These are phyloP conservation scores for Fusarium virguliforme DNA, from an alignment of 2,329 filamentous ascomycete genomes.

Conservation along the genomic window DNA sequence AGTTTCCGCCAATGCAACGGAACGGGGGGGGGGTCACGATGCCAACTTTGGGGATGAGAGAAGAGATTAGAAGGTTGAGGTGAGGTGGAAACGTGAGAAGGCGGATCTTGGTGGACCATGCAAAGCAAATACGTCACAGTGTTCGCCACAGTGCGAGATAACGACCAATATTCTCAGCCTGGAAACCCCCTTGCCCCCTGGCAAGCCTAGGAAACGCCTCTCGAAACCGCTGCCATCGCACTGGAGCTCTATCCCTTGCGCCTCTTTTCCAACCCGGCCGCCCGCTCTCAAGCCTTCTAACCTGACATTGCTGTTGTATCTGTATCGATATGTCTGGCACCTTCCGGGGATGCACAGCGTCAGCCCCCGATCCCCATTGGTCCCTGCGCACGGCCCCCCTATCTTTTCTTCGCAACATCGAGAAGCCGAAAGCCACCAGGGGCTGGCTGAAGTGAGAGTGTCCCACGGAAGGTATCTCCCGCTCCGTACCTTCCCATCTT, in stretches of 20 bases:
- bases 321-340: too few relatives aligned
- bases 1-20: constrained; percentile 2
- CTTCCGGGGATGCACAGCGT: constrained; percentile 27
- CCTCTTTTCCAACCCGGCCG: not conserved
- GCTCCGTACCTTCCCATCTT: not conserved
- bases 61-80: constrained; percentile 34
- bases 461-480: constrained; percentile 2
- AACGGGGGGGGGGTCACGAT: not conserved
- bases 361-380: constrained; percentile 21
- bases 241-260: constrained; percentile 5
- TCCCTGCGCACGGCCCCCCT: constrained; percentile 31
- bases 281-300: not conserved
- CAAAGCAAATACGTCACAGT: constrained; percentile 15
- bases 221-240: constrained; percentile 19
- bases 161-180: not conserved
- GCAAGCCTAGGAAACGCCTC: constrained; percentile 12
- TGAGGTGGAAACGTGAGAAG: constrained; percentile 39
- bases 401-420: constrained; percentile 21
- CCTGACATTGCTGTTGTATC: too few relatives aligned
- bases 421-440: constrained; percentile 22
- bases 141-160: constrained; percentile 9
- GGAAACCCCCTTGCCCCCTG: not conserved
- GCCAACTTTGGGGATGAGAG: constrained; percentile 21
- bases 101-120: constrained; percentile 23
- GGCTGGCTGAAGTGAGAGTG: constrained; percentile 10